Percentiles rank a stretch among this genome's conserved stretches.
These are phyloP conservation scores for Pseudogymnoascus sp. DNA, from an alignment of 2,329 filamentous ascomycete species.

Conservation along the genomic window DNA sequence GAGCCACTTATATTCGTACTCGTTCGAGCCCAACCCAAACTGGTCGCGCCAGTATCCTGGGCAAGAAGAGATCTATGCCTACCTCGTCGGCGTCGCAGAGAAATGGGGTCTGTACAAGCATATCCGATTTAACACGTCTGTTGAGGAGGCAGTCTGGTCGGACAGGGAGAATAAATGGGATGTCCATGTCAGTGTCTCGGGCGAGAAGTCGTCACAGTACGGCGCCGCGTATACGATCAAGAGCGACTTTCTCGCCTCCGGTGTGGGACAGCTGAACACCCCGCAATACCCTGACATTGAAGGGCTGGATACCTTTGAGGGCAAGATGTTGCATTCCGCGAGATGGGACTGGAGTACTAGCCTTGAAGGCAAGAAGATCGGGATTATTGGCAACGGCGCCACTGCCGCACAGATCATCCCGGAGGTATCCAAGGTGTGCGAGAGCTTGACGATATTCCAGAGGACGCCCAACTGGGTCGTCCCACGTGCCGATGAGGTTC, in stretches of 20 bases:
- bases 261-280: constrained; percentile 50
- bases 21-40: constrained; percentile 50
- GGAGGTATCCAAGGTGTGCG: constrained; percentile 42
- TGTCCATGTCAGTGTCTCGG: constrained; percentile 38
- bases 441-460: constrained; percentile 46
- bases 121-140: constrained; percentile 48
- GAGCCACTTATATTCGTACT: constrained; percentile 49
- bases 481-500: constrained; percentile 40
- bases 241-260: constrained; percentile 48
- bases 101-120: constrained; percentile 47
- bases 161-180: constrained; percentile 43
- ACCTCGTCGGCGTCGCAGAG: constrained; percentile 43
- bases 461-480: constrained; percentile 52
- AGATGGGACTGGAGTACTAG: constrained; percentile 53
- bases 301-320: constrained; percentile 37
- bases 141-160: constrained; percentile 47
- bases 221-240: constrained; percentile 42
- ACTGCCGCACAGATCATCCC: constrained; percentile 52
- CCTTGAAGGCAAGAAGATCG: constrained; percentile 45
- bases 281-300: constrained; percentile 44
- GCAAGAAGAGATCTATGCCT: constrained; percentile 50
- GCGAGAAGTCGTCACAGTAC: constrained; percentile 48
- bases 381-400: constrained; percentile 51
- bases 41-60: constrained; percentile 51
- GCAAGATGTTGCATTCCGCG: constrained; percentile 43